phyloP scores from a whole-genome alignment of 2,329 filamentous ascomycete genomes.

The Thelonectria rubi region DNA sequence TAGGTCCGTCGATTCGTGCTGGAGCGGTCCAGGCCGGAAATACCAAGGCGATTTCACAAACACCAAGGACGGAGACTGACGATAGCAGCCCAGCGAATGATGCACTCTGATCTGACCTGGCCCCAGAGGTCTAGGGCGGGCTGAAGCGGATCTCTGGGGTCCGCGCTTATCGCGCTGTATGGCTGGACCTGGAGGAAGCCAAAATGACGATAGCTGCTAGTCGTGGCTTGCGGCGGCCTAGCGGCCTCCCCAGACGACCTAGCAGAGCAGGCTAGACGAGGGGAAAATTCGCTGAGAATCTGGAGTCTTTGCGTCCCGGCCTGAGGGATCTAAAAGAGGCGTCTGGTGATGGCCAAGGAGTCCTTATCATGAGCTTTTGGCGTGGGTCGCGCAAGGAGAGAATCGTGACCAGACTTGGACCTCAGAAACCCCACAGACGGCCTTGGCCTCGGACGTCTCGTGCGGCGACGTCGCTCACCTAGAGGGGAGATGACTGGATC shows the following conservation, averaged over 20 bases:
- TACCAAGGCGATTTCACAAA: conserved; percentile 20
- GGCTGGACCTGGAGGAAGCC: conserved; percentile 33
- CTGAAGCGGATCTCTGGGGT: conserved; percentile 38
- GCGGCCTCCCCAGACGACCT: conserved; percentile 21
- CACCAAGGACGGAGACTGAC: conserved; percentile 18
- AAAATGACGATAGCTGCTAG: conserved; percentile 30
- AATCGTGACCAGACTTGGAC: conserved; percentile 14
- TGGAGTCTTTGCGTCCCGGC: conserved; percentile 21
- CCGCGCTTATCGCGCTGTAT: conserved; percentile 43
- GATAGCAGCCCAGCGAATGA: conserved; percentile 34
- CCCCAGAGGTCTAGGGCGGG: conserved; percentile 24
- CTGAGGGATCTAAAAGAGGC: conserved; percentile 13
- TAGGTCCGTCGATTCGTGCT: conserved; percentile 14
- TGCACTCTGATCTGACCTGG: conserved; percentile 22
- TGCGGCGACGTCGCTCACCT: conserved; percentile 30
- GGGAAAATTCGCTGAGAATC: conserved; percentile 15
- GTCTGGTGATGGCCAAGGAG: conserved; percentile 31
- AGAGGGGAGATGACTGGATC: neutral
- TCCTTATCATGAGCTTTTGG: conserved; percentile 34
- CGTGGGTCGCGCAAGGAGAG: conserved; percentile 26
- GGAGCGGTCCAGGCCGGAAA: conserved; percentile 32
- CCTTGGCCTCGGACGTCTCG: conserved; percentile 26
- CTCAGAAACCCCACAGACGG: conserved; percentile 35
- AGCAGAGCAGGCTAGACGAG: conserved; percentile 16
- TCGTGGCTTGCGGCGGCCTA: conserved; percentile 26